Base-by-base conservation (phyloP, 345 rosid species). In the Hevea brasiliensis region DNA sequence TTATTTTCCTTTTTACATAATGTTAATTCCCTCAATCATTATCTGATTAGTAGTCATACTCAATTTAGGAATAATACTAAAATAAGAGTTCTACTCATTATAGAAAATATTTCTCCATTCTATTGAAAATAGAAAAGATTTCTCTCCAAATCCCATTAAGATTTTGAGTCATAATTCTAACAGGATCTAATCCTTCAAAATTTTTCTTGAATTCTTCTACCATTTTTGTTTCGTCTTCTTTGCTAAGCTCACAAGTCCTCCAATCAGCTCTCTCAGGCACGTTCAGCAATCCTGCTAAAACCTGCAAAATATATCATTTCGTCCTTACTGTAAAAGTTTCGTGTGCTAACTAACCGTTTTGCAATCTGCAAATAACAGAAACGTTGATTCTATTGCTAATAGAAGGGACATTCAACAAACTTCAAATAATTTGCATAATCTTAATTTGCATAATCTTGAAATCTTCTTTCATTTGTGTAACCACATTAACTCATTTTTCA, bases 231-330 rank as follows among this genome's bases (percentile, higher is more conserved):
- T 94, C 98, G 79, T 92, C 97, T 47, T 85, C 97, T 83, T 87
- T 89, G 85, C 83, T 78, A 35, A 84, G 79, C 53, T 77, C 76
- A 82, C 93, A 92, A 72, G 84, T 86, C 76, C 88, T 90, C 97
- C 98, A 92, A 70, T 94, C 96, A 41, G 97, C 96, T 61, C 80
- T 88, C 55, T 90, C 91, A 27, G 97, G 88, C 72, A 88, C 84
- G 85, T 88, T 92, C 72, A 92, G 79, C 77, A 94, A 77, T 59
- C 97, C 98, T 61, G 98, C 92, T 71, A 94, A 71, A 70, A 94
- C 97, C 98, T 92, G 91, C 79, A 75, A 60, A 76, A 45, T 32
- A 48, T 73, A 51, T 61, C n/a, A 56, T 54, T 24, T 21, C 35
- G 62, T 47, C 47, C 35, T 67, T 48, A 51, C 8, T n/a, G n/a